A percentile compares a stretch with the other conserved stretches of the same genome.
These are phyloP conservation scores for Begonia fuchsioides DNA, from an alignment of 306 rosid species.

Conservation along the genomic window DNA sequence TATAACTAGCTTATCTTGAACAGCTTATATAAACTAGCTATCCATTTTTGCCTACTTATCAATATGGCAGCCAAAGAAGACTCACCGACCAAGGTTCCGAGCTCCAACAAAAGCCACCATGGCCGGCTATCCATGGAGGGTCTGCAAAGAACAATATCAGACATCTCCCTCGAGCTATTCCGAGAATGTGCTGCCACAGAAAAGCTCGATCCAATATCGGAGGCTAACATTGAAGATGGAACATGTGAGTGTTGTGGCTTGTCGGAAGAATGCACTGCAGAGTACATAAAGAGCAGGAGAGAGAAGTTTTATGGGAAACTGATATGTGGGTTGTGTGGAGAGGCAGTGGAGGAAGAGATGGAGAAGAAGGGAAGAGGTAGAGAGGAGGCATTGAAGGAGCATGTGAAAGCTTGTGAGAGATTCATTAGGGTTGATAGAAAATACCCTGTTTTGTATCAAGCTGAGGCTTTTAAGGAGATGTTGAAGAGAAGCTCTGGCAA, in stretches of 20 bases:
- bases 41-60: no score
- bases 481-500: constrained; percentile 26
- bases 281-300: constrained; percentile 24
- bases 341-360: constrained; percentile 43
- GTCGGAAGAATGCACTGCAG: constrained; percentile 41
- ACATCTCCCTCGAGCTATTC: constrained; percentile 17
- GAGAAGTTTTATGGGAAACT: constrained; percentile 30
- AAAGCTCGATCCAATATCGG: constrained; percentile 11
- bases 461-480: constrained; percentile 36
- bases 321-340: constrained; percentile 44
- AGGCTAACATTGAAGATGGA: no score
- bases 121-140: constrained; percentile 15
- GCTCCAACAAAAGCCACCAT: no score
- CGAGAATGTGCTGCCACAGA: constrained; percentile 2
- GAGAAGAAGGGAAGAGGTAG: constrained; percentile 23
- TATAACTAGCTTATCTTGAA: no score
- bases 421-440: constrained; percentile 39
- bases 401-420: constrained; percentile 33
- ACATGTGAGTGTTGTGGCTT: constrained; percentile 55
- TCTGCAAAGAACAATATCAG: constrained; percentile 31
- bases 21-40: no score
- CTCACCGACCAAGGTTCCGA: no score
- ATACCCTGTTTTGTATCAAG: constrained; percentile 36
- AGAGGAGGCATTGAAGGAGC: constrained; percentile 35
- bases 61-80: no score